Evolutionary conservation across 805 yeast species (phyloP).

Genomic region (Phaffomyces opuntiae): DNA sequence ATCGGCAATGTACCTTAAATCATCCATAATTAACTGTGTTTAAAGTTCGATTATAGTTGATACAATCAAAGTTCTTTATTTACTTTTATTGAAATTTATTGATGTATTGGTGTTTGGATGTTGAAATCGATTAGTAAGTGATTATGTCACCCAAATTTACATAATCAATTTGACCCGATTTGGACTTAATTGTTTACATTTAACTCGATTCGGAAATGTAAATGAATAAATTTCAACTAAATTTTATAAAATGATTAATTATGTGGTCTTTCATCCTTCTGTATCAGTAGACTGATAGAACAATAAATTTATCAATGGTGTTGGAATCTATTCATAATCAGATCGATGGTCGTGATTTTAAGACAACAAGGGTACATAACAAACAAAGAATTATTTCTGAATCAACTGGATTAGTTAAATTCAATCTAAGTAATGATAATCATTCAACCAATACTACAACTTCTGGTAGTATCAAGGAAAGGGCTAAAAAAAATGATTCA

Average conservation of each 20-base stretch:
- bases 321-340: constrained; percentile 7
- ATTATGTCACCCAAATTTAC: too few species aligned
- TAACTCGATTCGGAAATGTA: constrained; percentile 7
- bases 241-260: neutral
- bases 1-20: neutral
- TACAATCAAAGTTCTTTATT: too few species aligned
- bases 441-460: constrained; percentile 1
- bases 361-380: constrained; percentile 5
- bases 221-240: neutral
- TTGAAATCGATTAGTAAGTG: too few species aligned
- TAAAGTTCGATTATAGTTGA: too few species aligned
- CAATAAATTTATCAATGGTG: neutral
- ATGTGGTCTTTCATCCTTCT: too few species aligned
- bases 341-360: neutral
- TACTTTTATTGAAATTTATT: too few species aligned
- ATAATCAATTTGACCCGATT: neutral
- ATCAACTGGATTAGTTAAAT: constrained; percentile 44
- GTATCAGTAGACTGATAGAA: too few species aligned
- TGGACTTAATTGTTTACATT: constrained; percentile 3
- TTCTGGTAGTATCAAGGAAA: neutral
- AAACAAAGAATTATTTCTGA: constrained; percentile 40
- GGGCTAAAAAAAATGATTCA: constrained; percentile 9
- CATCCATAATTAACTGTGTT: neutral
- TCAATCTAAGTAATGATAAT: constrained; percentile 17
- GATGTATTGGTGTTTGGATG: too few species aligned